A percentile compares a stretch with the other conserved stretches of the same genome.
phyloP scores from a whole-genome alignment of 176 grass and related monocot species.

The Panicum miliaceum region DNA sequence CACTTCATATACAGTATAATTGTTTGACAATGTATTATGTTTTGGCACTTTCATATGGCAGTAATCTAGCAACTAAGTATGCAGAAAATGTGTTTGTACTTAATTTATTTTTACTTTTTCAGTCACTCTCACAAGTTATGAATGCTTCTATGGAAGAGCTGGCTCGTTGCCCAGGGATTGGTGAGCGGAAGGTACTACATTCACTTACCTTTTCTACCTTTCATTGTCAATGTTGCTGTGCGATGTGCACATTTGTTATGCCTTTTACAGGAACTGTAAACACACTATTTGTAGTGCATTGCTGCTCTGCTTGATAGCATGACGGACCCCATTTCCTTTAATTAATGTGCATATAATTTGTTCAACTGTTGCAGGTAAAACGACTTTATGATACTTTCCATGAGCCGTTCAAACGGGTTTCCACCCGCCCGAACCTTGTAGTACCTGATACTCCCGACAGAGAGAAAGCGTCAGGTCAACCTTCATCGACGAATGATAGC shows the following conservation, averaged over 20 bases:
- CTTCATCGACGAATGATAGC: conserved; percentile 34
- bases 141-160: conserved; percentile 97
- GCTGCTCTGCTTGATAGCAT: neutral
- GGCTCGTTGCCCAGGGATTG: conserved; percentile 88
- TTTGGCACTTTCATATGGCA: neutral
- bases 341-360: conserved; percentile 15
- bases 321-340: neutral
- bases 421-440: conserved; percentile 47
- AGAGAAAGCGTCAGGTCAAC: conserved; percentile 51
- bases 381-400: conserved; percentile 92
- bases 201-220: neutral
- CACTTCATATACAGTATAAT: neutral
- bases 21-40: neutral
- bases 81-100: conserved; percentile 1
- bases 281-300: neutral
- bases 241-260: neutral
- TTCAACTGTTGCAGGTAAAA: conserved; percentile 62
- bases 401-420: conserved; percentile 79
- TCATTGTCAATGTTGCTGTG: neutral
- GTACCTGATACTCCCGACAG: conserved; percentile 67
- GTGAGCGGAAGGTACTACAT: conserved; percentile 77
- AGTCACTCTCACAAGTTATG: conserved; percentile 98
- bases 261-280: conserved; percentile 21
- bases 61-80: neutral
- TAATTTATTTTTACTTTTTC: conserved; percentile 16